A percentile compares a stretch with the other conserved stretches of the same genome.
Evolutionary conservation across 163 green algal genomes (phyloP).

Genomic region (Prototheca wickerhamii): DNA sequence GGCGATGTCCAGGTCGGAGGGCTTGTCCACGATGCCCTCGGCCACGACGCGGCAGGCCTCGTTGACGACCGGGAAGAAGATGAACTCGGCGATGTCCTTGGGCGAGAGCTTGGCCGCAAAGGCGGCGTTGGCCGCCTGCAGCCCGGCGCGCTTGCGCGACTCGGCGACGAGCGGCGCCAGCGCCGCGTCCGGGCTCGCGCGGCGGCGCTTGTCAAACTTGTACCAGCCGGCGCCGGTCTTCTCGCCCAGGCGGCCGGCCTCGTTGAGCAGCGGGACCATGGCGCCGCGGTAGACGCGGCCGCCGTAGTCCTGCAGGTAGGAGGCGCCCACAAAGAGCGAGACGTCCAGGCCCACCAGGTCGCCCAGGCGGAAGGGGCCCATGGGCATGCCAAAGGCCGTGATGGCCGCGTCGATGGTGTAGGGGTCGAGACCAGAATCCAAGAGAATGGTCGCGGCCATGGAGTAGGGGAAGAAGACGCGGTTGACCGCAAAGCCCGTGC

Average conservation of each 20-base stretch:
- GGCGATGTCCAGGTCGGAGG: conserved; percentile 90
- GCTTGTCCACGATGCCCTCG: conserved; percentile 91
- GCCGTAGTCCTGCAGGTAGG: conserved; percentile 84
- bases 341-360: conserved; percentile 85
- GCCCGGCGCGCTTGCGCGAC: conserved; percentile 5
- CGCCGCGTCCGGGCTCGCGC: conserved; percentile 52
- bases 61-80: conserved; percentile 98
- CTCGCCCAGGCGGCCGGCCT: conserved; percentile 80
- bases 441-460: conserved; percentile 85
- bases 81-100: conserved; percentile 88
- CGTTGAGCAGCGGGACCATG: conserved; percentile 75
- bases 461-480: conserved; percentile 99
- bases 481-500: conserved; percentile 97
- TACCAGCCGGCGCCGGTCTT: conserved; percentile 58
- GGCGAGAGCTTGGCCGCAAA: conserved; percentile 7
- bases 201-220: conserved; percentile 26
- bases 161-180: conserved; percentile 54
- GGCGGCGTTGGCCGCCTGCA: not conserved
- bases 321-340: conserved; percentile 82
- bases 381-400: conserved; percentile 92
- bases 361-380: conserved; percentile 81
- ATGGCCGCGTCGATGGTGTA: conserved; percentile 88
- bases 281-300: conserved; percentile 73
- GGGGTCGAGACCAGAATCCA: conserved; percentile 80
- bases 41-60: conserved; percentile 79